Percentiles rank a stretch among this genome's conserved stretches.
Conservation (phyloP, 2,329 filamentous ascomycete genomes). For the Pseudophaeomoniella oleicola region DNA sequence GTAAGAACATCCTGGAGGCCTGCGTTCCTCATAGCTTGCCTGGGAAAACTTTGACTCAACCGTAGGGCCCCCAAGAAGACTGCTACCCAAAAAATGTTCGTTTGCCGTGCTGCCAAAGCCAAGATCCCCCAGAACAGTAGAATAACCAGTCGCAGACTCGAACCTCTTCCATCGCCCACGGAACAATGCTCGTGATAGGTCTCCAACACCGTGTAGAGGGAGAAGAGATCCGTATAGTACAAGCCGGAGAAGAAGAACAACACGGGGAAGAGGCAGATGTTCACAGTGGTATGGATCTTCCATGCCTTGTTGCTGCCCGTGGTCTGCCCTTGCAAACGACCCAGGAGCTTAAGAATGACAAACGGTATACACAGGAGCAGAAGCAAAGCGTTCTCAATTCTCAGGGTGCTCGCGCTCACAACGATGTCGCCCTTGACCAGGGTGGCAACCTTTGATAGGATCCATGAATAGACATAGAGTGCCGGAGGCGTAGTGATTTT, state of each 20-base stretch:
- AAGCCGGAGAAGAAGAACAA: constrained; percentile 92
- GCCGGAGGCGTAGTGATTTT: constrained; percentile 96
- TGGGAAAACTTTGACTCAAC: constrained; percentile 17
- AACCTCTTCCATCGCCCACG: constrained; percentile 3
- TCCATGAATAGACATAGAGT: constrained; percentile 47
- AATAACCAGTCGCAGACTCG: constrained; percentile 20
- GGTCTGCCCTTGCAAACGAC: constrained; percentile 24
- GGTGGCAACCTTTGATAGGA: constrained; percentile 11
- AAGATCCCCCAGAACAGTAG: constrained; percentile 44
- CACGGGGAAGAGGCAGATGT: constrained; percentile 66
- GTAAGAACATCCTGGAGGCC: not conserved
- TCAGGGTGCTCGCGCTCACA: constrained; percentile 8
- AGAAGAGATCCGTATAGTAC: constrained; percentile 88
- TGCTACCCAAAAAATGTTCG: constrained; percentile 89
- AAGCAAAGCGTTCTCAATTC: constrained; percentile 22
- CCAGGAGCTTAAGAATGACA: constrained; percentile 38
- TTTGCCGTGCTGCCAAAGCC: constrained; percentile 71
- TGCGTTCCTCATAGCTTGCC: not conserved
- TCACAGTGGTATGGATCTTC: not conserved
- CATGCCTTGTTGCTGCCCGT: constrained; percentile 8
- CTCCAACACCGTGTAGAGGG: constrained; percentile 58
- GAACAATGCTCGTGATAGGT: constrained; percentile 43
- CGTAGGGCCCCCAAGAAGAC: constrained; percentile 31
- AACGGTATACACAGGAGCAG: constrained; percentile 26
- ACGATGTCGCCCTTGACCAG: constrained; percentile 9